phyloP scores from a whole-genome alignment of 1,284 basidiomycete genomes.

The Boletus smithii region DNA sequence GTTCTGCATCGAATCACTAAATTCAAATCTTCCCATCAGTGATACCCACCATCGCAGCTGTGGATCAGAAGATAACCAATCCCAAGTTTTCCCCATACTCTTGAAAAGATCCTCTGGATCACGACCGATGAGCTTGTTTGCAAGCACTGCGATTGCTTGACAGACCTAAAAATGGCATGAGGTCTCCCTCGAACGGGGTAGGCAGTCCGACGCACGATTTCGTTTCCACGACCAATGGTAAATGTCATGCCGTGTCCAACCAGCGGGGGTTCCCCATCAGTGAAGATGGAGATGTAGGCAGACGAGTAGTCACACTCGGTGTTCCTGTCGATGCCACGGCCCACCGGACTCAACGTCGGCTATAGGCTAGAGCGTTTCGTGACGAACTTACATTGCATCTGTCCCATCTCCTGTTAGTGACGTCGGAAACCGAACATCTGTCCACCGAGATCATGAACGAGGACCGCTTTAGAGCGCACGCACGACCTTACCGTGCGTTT shows the following conservation, averaged over 20 bases:
- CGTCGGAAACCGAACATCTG: constrained; percentile 46
- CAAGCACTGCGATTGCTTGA: constrained; percentile 74
- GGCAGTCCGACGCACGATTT: constrained; percentile 59
- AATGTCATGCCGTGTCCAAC: constrained; percentile 94
- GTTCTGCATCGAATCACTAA: neutral
- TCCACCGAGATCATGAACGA: constrained; percentile 2
- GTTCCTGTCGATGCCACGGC: constrained; percentile 59
- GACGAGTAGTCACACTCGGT: constrained; percentile 94
- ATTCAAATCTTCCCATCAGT: neutral
- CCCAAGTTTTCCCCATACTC: constrained; percentile 86
- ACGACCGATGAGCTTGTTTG: constrained; percentile 80
- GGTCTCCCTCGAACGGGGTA: neutral
- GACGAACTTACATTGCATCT: constrained; percentile 51
- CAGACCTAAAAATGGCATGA: constrained; percentile 56
- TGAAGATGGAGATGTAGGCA: constrained; percentile 81
- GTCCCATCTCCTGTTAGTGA: constrained; percentile 59
- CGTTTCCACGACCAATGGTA: constrained; percentile 94
- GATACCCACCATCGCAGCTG: constrained; percentile 80
- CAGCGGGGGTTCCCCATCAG: constrained; percentile 57
- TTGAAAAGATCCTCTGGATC: constrained; percentile 79
- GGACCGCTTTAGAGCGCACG: neutral
- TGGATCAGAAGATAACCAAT: constrained; percentile 78
- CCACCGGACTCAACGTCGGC: neutral
- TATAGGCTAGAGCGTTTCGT: neutral
- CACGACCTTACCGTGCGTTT: constrained; percentile 34